Conservation (phyloP, 2,329 filamentous ascomycete species). For the Trichoderma endophyticum region DNA sequence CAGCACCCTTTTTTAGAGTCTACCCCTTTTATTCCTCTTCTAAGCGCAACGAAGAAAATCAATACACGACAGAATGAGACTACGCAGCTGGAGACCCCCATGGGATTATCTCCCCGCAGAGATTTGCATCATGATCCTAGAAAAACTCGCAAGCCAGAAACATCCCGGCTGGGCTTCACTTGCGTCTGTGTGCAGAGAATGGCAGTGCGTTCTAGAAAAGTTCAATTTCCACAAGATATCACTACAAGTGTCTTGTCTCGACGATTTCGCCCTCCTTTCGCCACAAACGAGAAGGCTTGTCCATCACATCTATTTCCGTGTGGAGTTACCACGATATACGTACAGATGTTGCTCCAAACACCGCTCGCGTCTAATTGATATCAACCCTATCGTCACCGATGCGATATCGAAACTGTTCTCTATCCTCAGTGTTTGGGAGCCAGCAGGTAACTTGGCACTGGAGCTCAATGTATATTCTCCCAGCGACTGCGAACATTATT, state of each 20-base stretch:
- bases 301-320: constrained; percentile 29
- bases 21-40: background rate
- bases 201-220: constrained; percentile 32
- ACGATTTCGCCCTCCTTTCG: constrained; percentile 24
- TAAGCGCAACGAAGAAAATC: background rate
- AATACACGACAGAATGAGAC: background rate
- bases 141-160: constrained; percentile 27
- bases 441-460: constrained; percentile 27
- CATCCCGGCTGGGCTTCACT: constrained; percentile 32
- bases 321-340: constrained; percentile 31
- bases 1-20: background rate
- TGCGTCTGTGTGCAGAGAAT: constrained; percentile 36
- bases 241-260: constrained; percentile 26
- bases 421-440: constrained; percentile 32
- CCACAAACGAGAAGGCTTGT: constrained; percentile 24
- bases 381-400: constrained; percentile 21
- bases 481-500: constrained; percentile 36
- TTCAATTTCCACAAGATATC: constrained; percentile 30
- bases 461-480: constrained; percentile 35
- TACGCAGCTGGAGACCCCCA: background rate
- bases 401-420: constrained; percentile 30
- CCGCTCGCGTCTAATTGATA: background rate
- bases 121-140: constrained; percentile 33
- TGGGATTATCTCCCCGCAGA: constrained; percentile 28
- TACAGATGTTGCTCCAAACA: constrained; percentile 22